A percentile compares a stretch with the other conserved stretches of the same genome.
These are phyloP conservation scores for Chaetomium globosum DNA, from an alignment of 2,329 filamentous ascomycete species.

Conservation along the genomic window DNA sequence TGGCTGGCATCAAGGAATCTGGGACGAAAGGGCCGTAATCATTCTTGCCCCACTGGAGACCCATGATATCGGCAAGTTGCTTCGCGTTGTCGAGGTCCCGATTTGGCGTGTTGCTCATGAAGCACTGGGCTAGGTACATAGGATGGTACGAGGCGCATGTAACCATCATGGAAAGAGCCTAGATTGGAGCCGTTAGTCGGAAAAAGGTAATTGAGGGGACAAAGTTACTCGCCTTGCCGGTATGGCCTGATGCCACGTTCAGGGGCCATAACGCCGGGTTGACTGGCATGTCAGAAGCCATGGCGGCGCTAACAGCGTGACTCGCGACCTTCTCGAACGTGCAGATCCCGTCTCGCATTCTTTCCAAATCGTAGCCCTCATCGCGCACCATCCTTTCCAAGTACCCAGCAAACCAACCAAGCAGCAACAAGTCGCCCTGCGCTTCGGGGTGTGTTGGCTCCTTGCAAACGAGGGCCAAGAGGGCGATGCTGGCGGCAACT, in stretches of 20 bases:
- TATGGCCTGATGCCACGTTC: neutral
- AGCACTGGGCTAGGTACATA: neutral
- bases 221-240: neutral
- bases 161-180: neutral
- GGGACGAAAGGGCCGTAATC: neutral
- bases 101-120: neutral
- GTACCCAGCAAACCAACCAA: neutral
- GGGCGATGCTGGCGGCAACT: neutral
- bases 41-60: neutral
- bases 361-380: neutral
- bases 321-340: conserved; percentile 2
- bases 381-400: neutral
- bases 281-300: neutral
- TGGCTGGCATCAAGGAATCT: neutral
- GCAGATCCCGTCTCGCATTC: conserved; percentile 3
- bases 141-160: conserved; percentile 1
- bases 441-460: neutral
- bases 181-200: neutral
- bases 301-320: neutral
- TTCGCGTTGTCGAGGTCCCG: neutral
- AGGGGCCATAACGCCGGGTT: conserved; percentile 7
- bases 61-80: neutral
- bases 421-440: neutral
- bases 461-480: conserved; percentile 2
- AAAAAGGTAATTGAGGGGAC: neutral